Evolutionary conservation across 192 early-diverging fungal genomes (phyloP), one percentile per base, ranked within the genome.

Genomic region (Chytriomyces sp.): DNA sequence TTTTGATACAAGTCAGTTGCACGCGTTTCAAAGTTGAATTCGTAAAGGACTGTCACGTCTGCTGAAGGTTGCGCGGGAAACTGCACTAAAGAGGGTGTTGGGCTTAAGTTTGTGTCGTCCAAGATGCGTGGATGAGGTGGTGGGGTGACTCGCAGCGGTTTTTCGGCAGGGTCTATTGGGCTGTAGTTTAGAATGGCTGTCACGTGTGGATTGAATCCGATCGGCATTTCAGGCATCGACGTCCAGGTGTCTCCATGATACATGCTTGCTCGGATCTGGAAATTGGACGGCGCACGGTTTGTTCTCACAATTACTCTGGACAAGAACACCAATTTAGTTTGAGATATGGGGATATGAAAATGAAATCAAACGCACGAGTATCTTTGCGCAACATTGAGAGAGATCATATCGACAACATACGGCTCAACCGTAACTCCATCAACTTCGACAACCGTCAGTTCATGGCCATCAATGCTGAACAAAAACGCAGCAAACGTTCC

Each of bases 381-480:
- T 67, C 87, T 57, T 64, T 88, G 86, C 9, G 82, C 83, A 28
- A 86, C 62, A 50, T 82, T 78, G 5, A 89, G 61, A 26, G 82
- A 69, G 11, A 89, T 18, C n/a, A 49, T 59, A 43, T 84, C 63
- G 2, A 82, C 77, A 5, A 49, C 49, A 61, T 81, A 80, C 0
- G 86, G 86, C 28, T 88, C 71, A 0, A 83, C 78, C 5, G 63
- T 7, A 9, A 83, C 76, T 13, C 87, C 87, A 70, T 89, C 87
- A 6, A 85, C 84, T 62, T 89, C 87, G 53, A 89, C 81, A n/a
- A 89, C 84, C 6, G 86, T 84, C 35, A 89, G 26, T n/a, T 70
- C 79, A 68, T 88, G 87, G n/a, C 77, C 72, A n/a, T 82, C 83
- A 47, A 89, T 85, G 1, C 59, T 76, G 61, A 89, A 79, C 7